A percentile compares a stretch with the other conserved stretches of the same genome.
These are phyloP conservation scores for Schizosaccharomyces osmophilus DNA, from an alignment of 805 yeast genomes.

Conservation along the genomic window DNA sequence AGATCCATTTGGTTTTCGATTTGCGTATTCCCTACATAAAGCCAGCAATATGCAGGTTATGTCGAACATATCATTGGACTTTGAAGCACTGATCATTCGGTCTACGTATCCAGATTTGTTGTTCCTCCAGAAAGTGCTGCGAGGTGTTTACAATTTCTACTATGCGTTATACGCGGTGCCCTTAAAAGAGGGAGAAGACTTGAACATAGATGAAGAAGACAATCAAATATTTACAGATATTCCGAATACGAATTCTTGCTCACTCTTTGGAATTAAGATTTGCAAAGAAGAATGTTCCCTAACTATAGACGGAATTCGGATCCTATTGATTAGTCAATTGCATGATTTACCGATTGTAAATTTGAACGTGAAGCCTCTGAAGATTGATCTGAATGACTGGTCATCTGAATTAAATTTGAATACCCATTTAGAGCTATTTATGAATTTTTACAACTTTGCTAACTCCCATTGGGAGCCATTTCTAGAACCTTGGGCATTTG, in stretches of 20 bases:
- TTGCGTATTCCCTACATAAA: slow-evolving; percentile 33
- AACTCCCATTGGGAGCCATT: slow-evolving; percentile 89
- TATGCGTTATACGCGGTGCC: neutral
- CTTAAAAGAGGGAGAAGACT: neutral
- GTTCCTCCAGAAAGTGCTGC: slow-evolving; percentile 49
- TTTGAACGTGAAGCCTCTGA: slow-evolving; percentile 46
- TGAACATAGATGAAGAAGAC: neutral
- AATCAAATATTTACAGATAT: neutral
- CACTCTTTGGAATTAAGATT: neutral
- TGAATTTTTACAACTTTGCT: slow-evolving; percentile 67
- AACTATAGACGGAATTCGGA: slow-evolving; percentile 47
- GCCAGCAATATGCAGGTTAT: slow-evolving; percentile 39
- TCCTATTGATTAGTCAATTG: slow-evolving; percentile 70
- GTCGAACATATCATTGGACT: slow-evolving; percentile 39
- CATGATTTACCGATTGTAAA: slow-evolving; percentile 78
- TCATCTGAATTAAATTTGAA: slow-evolving; percentile 56
- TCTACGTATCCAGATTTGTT: slow-evolving; percentile 70
- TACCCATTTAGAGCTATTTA: slow-evolving; percentile 34
- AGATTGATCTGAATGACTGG: slow-evolving; percentile 54
- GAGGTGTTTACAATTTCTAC: slow-evolving; percentile 38
- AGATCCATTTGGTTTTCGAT: slow-evolving; percentile 68
- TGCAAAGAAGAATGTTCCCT: slow-evolving; percentile 41
- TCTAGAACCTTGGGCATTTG: slow-evolving; percentile 66
- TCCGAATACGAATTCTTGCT: neutral
- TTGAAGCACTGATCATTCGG: slow-evolving; percentile 61